These are phyloP conservation scores for Volvox reticuliferus DNA, from an alignment of 139 green algal species.

Conservation along the genomic window DNA sequence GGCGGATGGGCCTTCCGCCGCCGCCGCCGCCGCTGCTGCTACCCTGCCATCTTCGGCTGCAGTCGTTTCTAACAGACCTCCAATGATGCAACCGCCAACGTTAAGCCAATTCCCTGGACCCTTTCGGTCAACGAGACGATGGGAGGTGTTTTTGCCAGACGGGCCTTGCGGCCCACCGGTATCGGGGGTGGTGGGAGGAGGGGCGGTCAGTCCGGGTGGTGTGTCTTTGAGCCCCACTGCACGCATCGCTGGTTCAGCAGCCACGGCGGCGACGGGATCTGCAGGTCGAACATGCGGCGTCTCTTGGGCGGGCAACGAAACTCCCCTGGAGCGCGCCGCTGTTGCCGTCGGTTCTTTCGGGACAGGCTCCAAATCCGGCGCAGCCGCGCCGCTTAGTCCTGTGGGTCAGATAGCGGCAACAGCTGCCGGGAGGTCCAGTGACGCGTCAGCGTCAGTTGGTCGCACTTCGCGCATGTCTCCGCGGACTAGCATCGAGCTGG, in stretches of 20 bases:
- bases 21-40: not conserved
- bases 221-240: not conserved
- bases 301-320: not conserved
- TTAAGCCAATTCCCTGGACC: slow-evolving; percentile 12
- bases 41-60: not conserved
- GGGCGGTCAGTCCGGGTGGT: not conserved
- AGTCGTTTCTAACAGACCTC: not conserved
- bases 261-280: not conserved
- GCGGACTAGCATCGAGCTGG: not conserved
- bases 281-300: not conserved
- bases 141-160: not conserved
- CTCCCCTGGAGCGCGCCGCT: not conserved
- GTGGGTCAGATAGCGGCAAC: not conserved
- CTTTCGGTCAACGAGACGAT: not conserved
- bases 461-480: not conserved
- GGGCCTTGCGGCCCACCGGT: not conserved
- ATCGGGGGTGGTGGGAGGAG: not conserved
- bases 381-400: not conserved
- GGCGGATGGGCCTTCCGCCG: not conserved
- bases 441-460: not conserved
- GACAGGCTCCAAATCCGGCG: not conserved
- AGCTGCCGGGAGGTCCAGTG: not conserved
- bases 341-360: not conserved
- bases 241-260: not conserved
- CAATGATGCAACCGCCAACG: not conserved